Evolutionary conservation across 2,329 filamentous ascomycete species (phyloP), one percentile per base, ranked within the genome.

Genomic region (Penicillium polonicum): DNA sequence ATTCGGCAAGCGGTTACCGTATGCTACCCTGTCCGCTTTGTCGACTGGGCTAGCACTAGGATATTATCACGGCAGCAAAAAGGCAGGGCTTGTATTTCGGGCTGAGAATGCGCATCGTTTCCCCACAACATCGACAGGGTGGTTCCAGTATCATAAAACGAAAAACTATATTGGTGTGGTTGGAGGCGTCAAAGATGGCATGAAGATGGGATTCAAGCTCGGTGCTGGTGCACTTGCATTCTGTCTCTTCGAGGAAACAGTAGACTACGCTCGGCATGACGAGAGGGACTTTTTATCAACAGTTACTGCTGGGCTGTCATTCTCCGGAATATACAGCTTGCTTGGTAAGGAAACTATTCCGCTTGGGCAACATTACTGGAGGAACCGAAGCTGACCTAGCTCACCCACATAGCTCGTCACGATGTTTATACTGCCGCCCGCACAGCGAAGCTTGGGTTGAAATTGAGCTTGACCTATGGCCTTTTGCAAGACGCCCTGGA

Each of bases 101-200:
- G 94, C 94, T 59, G 94, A 99, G 77, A 96, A 99, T 72, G 92
- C 94, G 1, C 94, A 99, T 80, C 90, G 93, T 64, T 86, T 97
- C 61, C 94, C 94, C 21, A 87, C 85, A 4, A 88, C 88, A 1
- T 87, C 90, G 27, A 85, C 87, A 2, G 93, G 92, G 19, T 99
- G 94, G 94, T 99, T 93, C 72, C 84, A 97, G n/a, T 99, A 99
- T 76, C 93, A 97, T 80, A 97, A 97, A 78, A 91, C 87, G 72
- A 97, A 97, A 76, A 97, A 96, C 76, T 97, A 99, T 78, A 86
- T 91, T 68, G 84, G 89, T 51, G 87, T 90, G 68, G 83, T 89
- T 23, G 90, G 89, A 6, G 93, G 89, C 0, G 79, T 95, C 19
- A 85, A 85, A 52, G 91, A 96, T 69, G 94, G 91, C 0, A 67